Conservation (phyloP, 305 asterid genomes). For the Salvia sclarea region DNA sequence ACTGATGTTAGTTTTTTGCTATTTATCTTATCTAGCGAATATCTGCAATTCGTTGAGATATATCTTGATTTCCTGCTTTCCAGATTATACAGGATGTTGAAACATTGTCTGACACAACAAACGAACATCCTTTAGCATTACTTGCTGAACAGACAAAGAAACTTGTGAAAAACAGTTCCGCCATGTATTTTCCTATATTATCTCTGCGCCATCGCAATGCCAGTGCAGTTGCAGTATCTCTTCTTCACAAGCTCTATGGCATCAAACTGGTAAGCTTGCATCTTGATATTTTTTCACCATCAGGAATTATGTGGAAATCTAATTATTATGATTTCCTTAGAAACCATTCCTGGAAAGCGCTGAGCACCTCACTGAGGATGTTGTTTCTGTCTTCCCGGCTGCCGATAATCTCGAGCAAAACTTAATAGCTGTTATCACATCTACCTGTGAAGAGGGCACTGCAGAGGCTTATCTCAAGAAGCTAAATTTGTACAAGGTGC, state of each 20-base stretch:
- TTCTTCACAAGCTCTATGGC: slow-evolving; percentile 90
- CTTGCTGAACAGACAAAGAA: slow-evolving; percentile 81
- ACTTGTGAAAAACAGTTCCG: slow-evolving; percentile 59
- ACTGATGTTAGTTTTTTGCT: background rate
- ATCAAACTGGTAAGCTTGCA: slow-evolving; percentile 69
- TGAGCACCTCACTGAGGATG: slow-evolving; percentile 97
- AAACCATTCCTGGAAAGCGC: slow-evolving; percentile 84
- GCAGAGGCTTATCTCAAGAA: slow-evolving; percentile 73
- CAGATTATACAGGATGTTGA: slow-evolving; percentile 91
- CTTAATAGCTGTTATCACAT: slow-evolving; percentile 60
- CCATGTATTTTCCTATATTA: slow-evolving; percentile 74
- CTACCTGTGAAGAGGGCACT: slow-evolving; percentile 77
- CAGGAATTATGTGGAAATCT: slow-evolving; percentile 27
- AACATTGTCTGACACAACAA: slow-evolving; percentile 63
- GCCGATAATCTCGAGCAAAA: slow-evolving; percentile 88
- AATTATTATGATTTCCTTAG: slow-evolving; percentile 48
- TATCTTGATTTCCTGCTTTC: slow-evolving; percentile 32
- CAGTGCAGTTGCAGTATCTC: slow-evolving; percentile 83
- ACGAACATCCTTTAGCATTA: slow-evolving; percentile 82
- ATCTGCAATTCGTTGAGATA: slow-evolving; percentile 12
- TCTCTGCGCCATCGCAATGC: slow-evolving; percentile 74
- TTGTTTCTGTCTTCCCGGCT: slow-evolving; percentile 86
- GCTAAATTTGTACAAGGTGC: slow-evolving; percentile 79
- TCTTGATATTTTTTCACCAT: slow-evolving; percentile 31
- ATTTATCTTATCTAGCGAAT: slow-evolving; percentile 10